Evolutionary conservation across 352 stramenopile genomes (phyloP).

Genomic region (Hyaloperonospora arabidopsidis): DNA sequence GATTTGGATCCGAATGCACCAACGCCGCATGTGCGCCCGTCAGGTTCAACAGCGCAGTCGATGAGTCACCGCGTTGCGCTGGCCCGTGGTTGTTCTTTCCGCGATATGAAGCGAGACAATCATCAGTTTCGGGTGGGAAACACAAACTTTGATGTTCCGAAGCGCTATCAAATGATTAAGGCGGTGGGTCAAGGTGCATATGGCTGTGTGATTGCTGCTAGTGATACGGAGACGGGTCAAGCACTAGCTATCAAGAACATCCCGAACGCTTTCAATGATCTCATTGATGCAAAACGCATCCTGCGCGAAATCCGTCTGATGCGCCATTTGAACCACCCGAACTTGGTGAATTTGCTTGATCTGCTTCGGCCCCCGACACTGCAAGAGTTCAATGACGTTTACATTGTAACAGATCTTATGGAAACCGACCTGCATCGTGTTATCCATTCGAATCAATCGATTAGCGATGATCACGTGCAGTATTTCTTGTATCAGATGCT

Average conservation of each 20-base stretch:
- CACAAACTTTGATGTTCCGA: slow-evolving; percentile 79
- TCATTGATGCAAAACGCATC: slow-evolving; percentile 85
- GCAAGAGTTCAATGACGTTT: slow-evolving; percentile 86
- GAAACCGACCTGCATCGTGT: slow-evolving; percentile 70
- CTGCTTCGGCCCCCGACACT: slow-evolving; percentile 72
- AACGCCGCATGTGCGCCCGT: slow-evolving; percentile 45
- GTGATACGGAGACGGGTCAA: slow-evolving; percentile 78
- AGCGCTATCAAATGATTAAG: slow-evolving; percentile 86
- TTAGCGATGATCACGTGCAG: slow-evolving; percentile 72
- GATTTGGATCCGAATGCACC: slow-evolving; percentile 41
- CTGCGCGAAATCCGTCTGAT: slow-evolving; percentile 85
- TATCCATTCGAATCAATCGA: slow-evolving; percentile 77
- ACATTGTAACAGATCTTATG: slow-evolving; percentile 78
- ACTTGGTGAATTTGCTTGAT: slow-evolving; percentile 78
- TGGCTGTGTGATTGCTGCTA: slow-evolving; percentile 86
- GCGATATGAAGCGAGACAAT: slow-evolving; percentile 78
- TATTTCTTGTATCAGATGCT: slow-evolving; percentile 82
- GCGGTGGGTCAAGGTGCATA: slow-evolving; percentile 87
- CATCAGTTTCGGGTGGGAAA: slow-evolving; percentile 83
- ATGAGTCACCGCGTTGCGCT: slow-evolving; percentile 53
- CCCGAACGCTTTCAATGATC: slow-evolving; percentile 87
- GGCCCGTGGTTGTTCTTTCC: slow-evolving; percentile 74
- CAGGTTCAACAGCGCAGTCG: slow-evolving; percentile 33
- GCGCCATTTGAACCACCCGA: slow-evolving; percentile 80
- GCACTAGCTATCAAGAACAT: slow-evolving; percentile 96